Evolutionary conservation across 2,329 filamentous ascomycete genomes (phyloP), one percentile per base, ranked within the genome.

Genomic region (Penicillium sp.): DNA sequence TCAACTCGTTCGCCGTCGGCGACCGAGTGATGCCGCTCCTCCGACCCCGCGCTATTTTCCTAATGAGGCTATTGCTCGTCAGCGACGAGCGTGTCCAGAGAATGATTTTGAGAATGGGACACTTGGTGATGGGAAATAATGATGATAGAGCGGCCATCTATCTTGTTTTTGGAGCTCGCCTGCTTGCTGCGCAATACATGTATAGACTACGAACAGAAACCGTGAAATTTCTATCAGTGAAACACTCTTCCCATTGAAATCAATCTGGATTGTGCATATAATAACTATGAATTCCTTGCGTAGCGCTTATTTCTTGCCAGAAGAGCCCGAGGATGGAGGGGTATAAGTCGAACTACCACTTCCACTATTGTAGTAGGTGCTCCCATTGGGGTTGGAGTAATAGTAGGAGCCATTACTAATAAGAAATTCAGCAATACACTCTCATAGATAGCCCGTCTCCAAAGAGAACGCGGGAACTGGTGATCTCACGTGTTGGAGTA

Each of bases 301-400:
- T 16, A 14, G 13, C 28, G 52, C 45, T 53, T 49, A 66, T 58
- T 63, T 63, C 60, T 65, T 64, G 49, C 49, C 49, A 10, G 49
- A 52, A 35, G 49, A 52, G 49, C 57, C 59, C 5, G 58, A 59
- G 16, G 88, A 59, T 13, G 88, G 76, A 10, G 85, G 67, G 19
- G 85, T 91, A 76, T 91, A 91, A 19, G 76, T 86, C 26, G 85
- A 83, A 52, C 76, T 70, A 6, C 88, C 88, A 11, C 73, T 72
- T 48, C 87, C 87, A 66, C 81, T 75, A 75, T 89, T 89, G 81
- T 90, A 78, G 78, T 91, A 91, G 42, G 85, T 88, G 70, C 85
- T 89, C 14, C 87, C 87, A 64, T 89, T 83, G 49, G 87, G 77
- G 77, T 91, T 91, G 72, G 83, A 85, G 78, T 91, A 91, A 79